A percentile compares a stretch with the other conserved stretches of the same genome.
Conservation (phyloP, 805 yeast species). For the Saccharomycopsis guyanensis region DNA sequence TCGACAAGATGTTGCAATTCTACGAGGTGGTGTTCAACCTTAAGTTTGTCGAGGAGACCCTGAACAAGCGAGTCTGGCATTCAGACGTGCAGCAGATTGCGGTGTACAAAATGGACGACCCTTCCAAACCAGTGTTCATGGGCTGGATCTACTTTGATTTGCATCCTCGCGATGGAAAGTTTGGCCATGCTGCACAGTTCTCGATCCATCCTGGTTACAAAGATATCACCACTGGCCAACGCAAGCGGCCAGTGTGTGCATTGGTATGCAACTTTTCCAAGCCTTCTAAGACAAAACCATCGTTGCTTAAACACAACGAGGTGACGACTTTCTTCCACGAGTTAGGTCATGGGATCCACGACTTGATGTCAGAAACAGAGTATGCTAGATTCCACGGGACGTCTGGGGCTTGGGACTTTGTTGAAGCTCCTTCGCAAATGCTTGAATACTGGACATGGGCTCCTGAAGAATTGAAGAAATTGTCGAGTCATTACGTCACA, state of each 20-base stretch:
- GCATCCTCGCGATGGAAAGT: conserved; percentile 82
- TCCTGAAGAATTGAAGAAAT: conserved; percentile 43
- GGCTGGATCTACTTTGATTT: conserved; percentile 78
- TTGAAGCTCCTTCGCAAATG: conserved; percentile 88
- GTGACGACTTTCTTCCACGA: conserved; percentile 89
- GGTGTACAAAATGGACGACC: conserved; percentile 56
- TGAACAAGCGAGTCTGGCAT: conserved; percentile 56
- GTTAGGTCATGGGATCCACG: conserved; percentile 84
- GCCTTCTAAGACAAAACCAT: conserved; percentile 31
- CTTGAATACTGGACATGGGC: conserved; percentile 88
- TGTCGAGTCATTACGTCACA: conserved; percentile 62
- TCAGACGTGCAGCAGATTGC: conserved; percentile 68
- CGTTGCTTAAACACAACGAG: conserved; percentile 38
- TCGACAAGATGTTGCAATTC: conserved; percentile 59
- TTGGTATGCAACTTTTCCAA: conserved; percentile 80
- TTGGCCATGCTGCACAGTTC: conserved; percentile 85
- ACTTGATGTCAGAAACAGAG: conserved; percentile 56
- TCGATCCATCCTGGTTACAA: conserved; percentile 54
- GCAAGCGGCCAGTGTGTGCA: conserved; percentile 63
- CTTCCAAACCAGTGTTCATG: conserved; percentile 43
- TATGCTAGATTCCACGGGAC: conserved; percentile 71
- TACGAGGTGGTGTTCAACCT: conserved; percentile 65
- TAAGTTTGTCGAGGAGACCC: conserved; percentile 43
- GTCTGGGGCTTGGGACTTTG: conserved; percentile 75
- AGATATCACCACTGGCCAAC: conserved; percentile 34